phyloP scores from a whole-genome alignment of 305 asterid species.

The Fraxinus baroniana region DNA sequence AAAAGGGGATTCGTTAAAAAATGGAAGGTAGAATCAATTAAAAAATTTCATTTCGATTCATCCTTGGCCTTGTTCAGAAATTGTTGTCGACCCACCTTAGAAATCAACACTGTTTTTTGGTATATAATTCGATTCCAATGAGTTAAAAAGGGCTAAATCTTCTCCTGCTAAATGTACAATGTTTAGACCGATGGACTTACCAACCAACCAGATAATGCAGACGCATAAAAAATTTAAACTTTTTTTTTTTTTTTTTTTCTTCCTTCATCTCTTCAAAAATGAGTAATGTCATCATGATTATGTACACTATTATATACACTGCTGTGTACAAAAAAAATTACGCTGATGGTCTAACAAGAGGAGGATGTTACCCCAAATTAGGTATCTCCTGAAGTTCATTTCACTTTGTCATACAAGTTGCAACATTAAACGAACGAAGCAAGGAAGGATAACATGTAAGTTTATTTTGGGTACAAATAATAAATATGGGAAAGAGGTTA shows the following conservation, averaged over 20 bases:
- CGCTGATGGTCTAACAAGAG: not conserved
- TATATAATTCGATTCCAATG: not conserved
- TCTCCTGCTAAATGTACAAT: too few relatives aligned
- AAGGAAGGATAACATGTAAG: too few relatives aligned
- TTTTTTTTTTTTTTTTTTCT: too few relatives aligned
- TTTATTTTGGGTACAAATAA: too few relatives aligned
- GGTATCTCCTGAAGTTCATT: not conserved
- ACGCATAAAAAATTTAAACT: too few relatives aligned
- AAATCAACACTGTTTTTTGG: not conserved
- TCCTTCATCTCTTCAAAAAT: too few relatives aligned
- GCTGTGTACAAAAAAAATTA: too few relatives aligned
- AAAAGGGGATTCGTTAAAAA: not conserved
- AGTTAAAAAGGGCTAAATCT: not conserved
- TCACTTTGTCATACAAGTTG: not conserved
- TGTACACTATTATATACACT: too few relatives aligned
- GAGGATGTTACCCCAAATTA: not conserved
- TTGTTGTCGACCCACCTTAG: too few relatives aligned
- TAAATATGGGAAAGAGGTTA: not conserved
- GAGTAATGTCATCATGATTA: too few relatives aligned
- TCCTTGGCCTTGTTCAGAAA: not conserved
- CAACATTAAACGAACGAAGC: not conserved
- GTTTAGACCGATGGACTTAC: too few relatives aligned
- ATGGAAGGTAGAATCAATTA: not conserved
- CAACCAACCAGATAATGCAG: too few relatives aligned
- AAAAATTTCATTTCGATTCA: not conserved